Conservation (phyloP, 2,329 filamentous ascomycete species). For the Fusarium abutilonis region DNA sequence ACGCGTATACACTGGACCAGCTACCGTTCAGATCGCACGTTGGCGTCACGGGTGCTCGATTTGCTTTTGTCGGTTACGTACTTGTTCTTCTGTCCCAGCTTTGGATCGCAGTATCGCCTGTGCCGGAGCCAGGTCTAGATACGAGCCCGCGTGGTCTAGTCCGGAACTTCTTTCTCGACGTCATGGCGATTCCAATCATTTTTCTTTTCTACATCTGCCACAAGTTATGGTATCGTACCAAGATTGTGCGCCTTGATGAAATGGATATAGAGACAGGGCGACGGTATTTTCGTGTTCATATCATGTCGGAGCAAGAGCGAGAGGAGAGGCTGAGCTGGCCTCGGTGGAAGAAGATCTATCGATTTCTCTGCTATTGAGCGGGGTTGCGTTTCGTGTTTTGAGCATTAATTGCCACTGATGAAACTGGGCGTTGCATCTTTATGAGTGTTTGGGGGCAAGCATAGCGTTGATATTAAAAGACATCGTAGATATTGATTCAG, state of each 20-base stretch:
- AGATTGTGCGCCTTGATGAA: conserved; percentile 71
- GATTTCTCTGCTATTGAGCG: conserved; percentile 69
- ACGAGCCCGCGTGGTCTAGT: conserved; percentile 59
- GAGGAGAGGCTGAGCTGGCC: conserved; percentile 79
- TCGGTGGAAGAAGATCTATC: conserved; percentile 78
- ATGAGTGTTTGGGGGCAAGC: too few species aligned
- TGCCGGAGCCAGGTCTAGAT: conserved; percentile 58
- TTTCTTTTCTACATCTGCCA: conserved; percentile 75
- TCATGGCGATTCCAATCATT: conserved; percentile 76
- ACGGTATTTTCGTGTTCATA: conserved; percentile 81
- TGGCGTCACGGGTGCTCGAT: conserved; percentile 80
- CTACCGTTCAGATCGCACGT: conserved; percentile 83
- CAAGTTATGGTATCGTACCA: conserved; percentile 78
- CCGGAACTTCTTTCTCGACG: conserved; percentile 76
- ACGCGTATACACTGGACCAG: conserved; percentile 75
- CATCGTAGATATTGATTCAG: too few species aligned
- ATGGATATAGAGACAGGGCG: conserved; percentile 91
- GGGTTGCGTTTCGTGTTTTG: not conserved
- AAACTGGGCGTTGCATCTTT: too few species aligned
- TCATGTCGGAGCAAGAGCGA: conserved; percentile 80
- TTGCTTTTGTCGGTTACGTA: conserved; percentile 80
- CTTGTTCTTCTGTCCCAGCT: conserved; percentile 85
- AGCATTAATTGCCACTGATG: too few species aligned
- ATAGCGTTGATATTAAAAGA: too few species aligned
- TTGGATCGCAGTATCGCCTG: conserved; percentile 84